Evolutionary conservation across 1,139 yeast genomes (phyloP), one percentile per base, ranked within the genome.

Genomic region (Meyerozyma guilliermondii): DNA sequence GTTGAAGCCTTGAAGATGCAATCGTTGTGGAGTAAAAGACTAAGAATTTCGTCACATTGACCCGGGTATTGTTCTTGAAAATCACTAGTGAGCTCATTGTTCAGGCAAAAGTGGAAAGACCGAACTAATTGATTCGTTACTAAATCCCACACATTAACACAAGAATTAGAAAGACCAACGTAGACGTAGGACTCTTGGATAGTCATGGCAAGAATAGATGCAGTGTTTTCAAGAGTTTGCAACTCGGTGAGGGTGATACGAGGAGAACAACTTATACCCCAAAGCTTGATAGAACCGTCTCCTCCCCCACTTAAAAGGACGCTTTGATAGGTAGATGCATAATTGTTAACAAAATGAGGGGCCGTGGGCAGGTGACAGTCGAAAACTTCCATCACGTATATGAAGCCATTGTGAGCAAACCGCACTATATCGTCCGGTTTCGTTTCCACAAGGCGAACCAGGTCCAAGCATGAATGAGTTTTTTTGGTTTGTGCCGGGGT

Each of bases 391-490:
- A 89, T 76, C 33, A 91, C 77, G 60, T 89, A 88, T 13, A 92
- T 82, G 54, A 87, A 91, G 7, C 98, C 96, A 56, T 86, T 81
- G 59, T 92, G 98, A 2, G 98, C 97, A 62, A 87, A 92, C 10
- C 81, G 70, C 2, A 87, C 72, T 31, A 80, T 76, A 53, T 88
- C 83, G 18, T 73, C 69, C 9, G 78, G 68, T 1, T 86, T 84
- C 13, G 88, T 76, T 59, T 91, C 96, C 28, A 87, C 69, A 38
- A 86, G 65, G 10, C 24, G 36, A n/a, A 17, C 36, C 36, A 33
- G 36, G 18, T 29, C 33, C 18, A 29, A 29, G 33, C 14, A 11
- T 6, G 14, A n/a, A 13, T 29, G 33, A 4, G n/a, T 3, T 29
- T 29, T 29, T 26, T 18, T 17, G 8, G 13, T 14, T 3, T 18